These are phyloP conservation scores for Clarireedia paspali DNA, from an alignment of 2,329 filamentous ascomycete genomes.

Conservation along the genomic window DNA sequence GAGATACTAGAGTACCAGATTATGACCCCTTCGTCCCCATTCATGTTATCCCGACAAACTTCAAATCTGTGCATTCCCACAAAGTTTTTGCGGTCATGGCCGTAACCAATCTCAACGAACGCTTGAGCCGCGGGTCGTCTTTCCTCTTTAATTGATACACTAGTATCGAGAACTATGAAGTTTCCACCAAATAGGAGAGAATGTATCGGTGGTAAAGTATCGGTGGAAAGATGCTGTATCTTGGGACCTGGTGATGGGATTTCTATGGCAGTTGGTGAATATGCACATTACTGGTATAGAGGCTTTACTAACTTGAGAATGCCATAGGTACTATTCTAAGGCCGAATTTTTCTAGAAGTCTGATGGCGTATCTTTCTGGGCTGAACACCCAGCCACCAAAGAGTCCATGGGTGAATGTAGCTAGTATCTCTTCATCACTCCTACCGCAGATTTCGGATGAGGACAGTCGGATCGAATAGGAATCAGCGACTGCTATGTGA, in stretches of 20 bases:
- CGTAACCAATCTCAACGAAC: constrained; percentile 16
- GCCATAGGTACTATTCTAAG: constrained; percentile 6
- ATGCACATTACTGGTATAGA: not conserved
- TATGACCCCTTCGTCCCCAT: not conserved
- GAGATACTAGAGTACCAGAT: not conserved
- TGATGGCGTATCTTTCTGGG: constrained; percentile 10
- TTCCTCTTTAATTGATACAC: not conserved
- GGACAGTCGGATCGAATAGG: not conserved
- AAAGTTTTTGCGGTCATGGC: constrained; percentile 12
- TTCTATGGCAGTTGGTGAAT: not conserved
- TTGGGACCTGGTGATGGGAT: not conserved
- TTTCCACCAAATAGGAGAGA: constrained; percentile 10
- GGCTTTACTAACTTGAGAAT: constrained; percentile 9
- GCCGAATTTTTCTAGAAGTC: not conserved
- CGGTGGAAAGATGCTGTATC: not conserved
- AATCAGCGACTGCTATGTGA: not conserved
- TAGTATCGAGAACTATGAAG: constrained; percentile 14
- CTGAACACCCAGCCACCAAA: constrained; percentile 16
- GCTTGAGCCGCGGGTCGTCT: not conserved
- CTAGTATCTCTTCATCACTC: constrained; percentile 8
- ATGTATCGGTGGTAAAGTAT: constrained; percentile 4
- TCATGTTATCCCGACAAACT: not conserved
- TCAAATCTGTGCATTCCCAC: constrained; percentile 15
- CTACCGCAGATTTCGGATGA: not conserved
- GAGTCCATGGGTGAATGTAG: constrained; percentile 14